Percentiles rank a stretch among this genome's conserved stretches.
Conservation (phyloP, 106 monocot species). For the Ottelia alismoides region DNA sequence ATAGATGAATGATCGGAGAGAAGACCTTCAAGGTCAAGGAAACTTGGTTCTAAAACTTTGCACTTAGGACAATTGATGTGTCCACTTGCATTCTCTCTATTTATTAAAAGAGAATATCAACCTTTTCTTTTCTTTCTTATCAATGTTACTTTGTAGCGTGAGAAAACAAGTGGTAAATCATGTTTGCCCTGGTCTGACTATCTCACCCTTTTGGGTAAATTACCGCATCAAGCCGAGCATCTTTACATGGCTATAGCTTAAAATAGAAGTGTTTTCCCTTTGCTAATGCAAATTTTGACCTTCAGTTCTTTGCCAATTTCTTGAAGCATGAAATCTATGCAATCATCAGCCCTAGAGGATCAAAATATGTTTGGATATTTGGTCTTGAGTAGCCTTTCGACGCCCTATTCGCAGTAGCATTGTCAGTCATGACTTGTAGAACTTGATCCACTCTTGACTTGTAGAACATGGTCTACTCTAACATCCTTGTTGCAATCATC, state of each 20-base stretch:
- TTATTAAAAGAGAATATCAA: not conserved
- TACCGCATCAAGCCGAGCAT: not conserved
- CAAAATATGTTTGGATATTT: not conserved
- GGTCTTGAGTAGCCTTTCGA: not conserved
- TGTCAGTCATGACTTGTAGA: not conserved
- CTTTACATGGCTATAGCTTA: not conserved
- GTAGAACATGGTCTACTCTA: too few species aligned
- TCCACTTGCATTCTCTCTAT: too few species aligned
- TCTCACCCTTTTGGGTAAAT: not conserved
- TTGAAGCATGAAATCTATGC: too few species aligned
- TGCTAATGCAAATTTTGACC: not conserved
- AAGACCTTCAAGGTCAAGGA: too few species aligned
- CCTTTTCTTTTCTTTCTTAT: not conserved
- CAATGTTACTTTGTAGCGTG: not conserved
- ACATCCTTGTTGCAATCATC: not conserved
- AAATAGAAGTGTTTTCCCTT: not conserved
- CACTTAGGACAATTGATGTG: too few species aligned
- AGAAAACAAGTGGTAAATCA: not conserved
- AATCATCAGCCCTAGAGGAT: not conserved
- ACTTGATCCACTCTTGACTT: not conserved
- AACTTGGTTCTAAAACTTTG: too few species aligned
- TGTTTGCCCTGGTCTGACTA: not conserved
- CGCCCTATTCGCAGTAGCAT: not conserved
- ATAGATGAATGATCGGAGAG: not conserved
- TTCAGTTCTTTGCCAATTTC: not conserved